phyloP scores from a whole-genome alignment of 352 stramenopile species.

The Ophiocytium majus region DNA sequence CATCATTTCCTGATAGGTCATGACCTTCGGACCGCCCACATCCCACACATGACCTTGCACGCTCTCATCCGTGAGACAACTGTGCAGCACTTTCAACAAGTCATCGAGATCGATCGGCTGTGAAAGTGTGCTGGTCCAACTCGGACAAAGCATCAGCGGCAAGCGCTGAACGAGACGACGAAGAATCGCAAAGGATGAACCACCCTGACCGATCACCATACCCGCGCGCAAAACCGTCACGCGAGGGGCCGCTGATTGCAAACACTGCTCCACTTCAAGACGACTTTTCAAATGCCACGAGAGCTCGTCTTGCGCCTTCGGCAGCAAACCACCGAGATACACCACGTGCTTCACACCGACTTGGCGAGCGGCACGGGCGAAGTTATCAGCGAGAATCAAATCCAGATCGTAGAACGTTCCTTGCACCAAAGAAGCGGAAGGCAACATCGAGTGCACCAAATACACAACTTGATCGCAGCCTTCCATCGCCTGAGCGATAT shows the following conservation, averaged over 20 bases:
- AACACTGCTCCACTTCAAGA: neutral
- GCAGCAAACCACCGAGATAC: neutral
- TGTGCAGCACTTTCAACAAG: neutral
- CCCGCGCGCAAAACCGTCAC: neutral
- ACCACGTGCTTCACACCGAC: neutral
- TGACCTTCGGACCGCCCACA: neutral
- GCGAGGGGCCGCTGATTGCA: neutral
- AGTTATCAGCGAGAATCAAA: neutral
- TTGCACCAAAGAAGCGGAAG: neutral
- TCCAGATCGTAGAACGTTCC: constrained; percentile 10
- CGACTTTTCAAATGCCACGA: constrained; percentile 19
- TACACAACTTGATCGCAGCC: neutral
- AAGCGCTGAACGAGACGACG: neutral
- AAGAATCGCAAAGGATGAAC: constrained; percentile 3
- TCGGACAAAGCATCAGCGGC: neutral
- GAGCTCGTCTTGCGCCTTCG: neutral
- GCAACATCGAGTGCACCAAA: constrained; percentile 1
- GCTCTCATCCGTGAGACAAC: neutral
- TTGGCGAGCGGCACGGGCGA: neutral
- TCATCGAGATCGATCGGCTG: neutral
- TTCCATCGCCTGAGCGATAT: neutral
- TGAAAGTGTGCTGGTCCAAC: neutral
- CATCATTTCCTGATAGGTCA: constrained; percentile 9
- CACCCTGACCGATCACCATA: neutral
- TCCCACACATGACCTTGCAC: neutral